Base-by-base conservation (phyloP, 2,329 filamentous ascomycete species). In the Diplodia sapinea region DNA sequence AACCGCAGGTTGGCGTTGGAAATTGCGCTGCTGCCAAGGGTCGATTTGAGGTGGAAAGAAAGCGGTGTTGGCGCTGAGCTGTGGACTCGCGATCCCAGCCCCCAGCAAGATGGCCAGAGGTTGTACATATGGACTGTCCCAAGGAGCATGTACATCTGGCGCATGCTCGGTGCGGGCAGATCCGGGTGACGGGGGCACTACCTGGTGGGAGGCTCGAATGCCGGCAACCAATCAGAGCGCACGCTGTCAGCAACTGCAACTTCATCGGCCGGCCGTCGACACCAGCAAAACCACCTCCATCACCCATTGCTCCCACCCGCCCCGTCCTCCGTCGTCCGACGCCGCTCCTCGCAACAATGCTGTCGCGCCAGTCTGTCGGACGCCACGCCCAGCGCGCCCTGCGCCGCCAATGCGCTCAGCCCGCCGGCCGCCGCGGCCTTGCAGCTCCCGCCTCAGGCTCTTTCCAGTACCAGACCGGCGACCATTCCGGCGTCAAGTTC, bases 401-500 rank as follows among this genome's bases (percentile, higher is more conserved):
- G 79, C 84, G 85, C 75, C 82, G 82, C 77, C 82, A 86, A 80
- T 85, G 86, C 80, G 86, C 86, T 77, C 77, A 80, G 71, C 79
- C 82, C 74, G 78, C 80, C 74, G 82, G 84, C 79, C 84, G 84
- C 80, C 86, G 89, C 79, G 85, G 85, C 72, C 85, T 91, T 75
- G 88, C 89, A 75, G 86, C 87, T 73, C 84, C 91, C 74, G 86
- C 87, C 83, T 91, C 85, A 81, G 88, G 88, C 71, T 89, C 91
- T 74, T 92, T 94, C 83, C 89, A 91, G 80, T 99, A 96, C 84
- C 90, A 97, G 83, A 88, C 91, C 70, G 87, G 91, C 78, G 91
- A 96, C 82, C 88, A 91, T 80, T 88, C 89, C 79, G 94, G 94
- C 77, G 85, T 98, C 82, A 97, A 97, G 87, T 87, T 96, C 75